Evolutionary conservation across 805 yeast genomes (phyloP).

Genomic region (Candida nitratophila): DNA sequence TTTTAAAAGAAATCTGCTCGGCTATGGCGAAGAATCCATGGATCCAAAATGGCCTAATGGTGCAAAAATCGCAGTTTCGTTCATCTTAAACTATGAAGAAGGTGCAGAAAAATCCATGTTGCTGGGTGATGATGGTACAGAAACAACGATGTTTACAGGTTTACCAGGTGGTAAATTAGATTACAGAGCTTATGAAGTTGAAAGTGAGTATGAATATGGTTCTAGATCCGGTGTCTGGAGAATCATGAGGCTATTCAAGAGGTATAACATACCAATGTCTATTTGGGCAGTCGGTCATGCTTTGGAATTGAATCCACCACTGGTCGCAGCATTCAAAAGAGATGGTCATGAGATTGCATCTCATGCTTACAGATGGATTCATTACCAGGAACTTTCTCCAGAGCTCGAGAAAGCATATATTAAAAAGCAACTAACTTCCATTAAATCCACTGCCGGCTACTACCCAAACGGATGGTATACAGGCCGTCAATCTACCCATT

Average conservation of each 20-base stretch:
- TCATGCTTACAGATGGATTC: slow-evolving; percentile 32
- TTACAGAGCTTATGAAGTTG: slow-evolving; percentile 7
- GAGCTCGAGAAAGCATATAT: slow-evolving; percentile 29
- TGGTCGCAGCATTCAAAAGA: slow-evolving; percentile 27
- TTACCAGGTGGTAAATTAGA: slow-evolving; percentile 1
- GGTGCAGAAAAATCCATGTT: slow-evolving; percentile 16
- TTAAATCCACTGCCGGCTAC: slow-evolving; percentile 26
- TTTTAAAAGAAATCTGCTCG: slow-evolving; percentile 13
- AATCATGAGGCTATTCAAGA: slow-evolving; percentile 25
- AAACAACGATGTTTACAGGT: slow-evolving; percentile 2
- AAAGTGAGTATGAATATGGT: slow-evolving; percentile 5
- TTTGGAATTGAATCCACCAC: slow-evolving; percentile 25
- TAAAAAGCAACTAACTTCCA: slow-evolving; percentile 20
- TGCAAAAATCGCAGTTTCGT: slow-evolving; percentile 17
- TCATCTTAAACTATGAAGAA: slow-evolving; percentile 22
- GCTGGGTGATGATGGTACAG: slow-evolving; percentile 12
- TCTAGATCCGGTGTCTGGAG: slow-evolving; percentile 14
- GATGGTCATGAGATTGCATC: slow-evolving; percentile 34
- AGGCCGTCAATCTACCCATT: slow-evolving; percentile 27
- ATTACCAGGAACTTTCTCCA: slow-evolving; percentile 22
- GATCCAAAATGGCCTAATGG: slow-evolving; percentile 18
- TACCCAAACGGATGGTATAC: slow-evolving; percentile 31
- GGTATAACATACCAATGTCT: slow-evolving; percentile 25
- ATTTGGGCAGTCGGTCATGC: slow-evolving; percentile 34
- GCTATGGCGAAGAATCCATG: slow-evolving; percentile 21